These are phyloP conservation scores for Cladosporium phlei DNA, from an alignment of 2,329 filamentous ascomycete genomes.

Conservation along the genomic window DNA sequence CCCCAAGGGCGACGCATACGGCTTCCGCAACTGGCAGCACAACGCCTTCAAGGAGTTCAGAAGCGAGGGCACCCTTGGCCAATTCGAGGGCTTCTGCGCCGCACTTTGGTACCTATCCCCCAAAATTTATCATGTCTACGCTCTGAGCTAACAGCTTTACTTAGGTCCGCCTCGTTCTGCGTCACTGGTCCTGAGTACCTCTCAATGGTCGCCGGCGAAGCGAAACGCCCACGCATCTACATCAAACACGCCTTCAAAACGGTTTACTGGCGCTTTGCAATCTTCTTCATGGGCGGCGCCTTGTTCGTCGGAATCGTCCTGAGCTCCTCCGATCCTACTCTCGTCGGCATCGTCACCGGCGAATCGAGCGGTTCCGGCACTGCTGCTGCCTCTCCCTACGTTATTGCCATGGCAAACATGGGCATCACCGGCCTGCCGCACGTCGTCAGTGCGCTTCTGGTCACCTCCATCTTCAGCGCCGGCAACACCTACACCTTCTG, in stretches of 20 bases:
- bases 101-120: slow-evolving; percentile 32
- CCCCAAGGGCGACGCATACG: slow-evolving; percentile 31
- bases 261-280: slow-evolving; percentile 42
- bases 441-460: slow-evolving; percentile 34
- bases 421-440: slow-evolving; percentile 41
- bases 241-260: slow-evolving; percentile 47
- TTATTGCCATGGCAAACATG: slow-evolving; percentile 36
- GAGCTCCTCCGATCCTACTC: slow-evolving; percentile 26
- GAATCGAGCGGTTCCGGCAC: slow-evolving; percentile 11
- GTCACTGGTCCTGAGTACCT: slow-evolving; percentile 43
- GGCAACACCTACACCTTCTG: slow-evolving; percentile 54
- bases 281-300: slow-evolving; percentile 46
- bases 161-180: slow-evolving; percentile 3
- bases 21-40: slow-evolving; percentile 43
- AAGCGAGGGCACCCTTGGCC: slow-evolving; percentile 24
- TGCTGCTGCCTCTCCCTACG: slow-evolving; percentile 32
- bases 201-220: slow-evolving; percentile 46
- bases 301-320: slow-evolving; percentile 42
- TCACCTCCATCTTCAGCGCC: slow-evolving; percentile 53
- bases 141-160: no score
- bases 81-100: slow-evolving; percentile 33
- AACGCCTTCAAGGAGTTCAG: slow-evolving; percentile 22
- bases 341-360: slow-evolving; percentile 23
- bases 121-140: no score
- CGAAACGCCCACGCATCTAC: slow-evolving; percentile 39